Conservation (phyloP, 164 flowering plant species). For the Santalum album region DNA sequence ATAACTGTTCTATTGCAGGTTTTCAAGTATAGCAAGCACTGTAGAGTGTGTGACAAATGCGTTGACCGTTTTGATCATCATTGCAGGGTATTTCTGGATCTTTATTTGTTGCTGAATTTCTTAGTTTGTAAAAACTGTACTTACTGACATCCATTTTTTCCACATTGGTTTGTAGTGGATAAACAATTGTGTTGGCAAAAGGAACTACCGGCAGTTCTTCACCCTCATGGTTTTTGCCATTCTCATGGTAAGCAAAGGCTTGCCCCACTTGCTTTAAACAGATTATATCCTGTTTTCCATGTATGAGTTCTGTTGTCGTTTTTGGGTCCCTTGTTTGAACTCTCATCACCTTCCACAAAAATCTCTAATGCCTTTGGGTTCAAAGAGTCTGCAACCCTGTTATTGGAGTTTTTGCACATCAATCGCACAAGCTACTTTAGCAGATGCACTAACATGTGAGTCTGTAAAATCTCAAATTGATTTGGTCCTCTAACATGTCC, state of each 20-base stretch:
- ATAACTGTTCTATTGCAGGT: slow-evolving; percentile 38
- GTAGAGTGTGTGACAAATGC: slow-evolving; percentile 98
- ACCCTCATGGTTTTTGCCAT: slow-evolving; percentile 83
- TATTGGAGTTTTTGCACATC: too few species aligned
- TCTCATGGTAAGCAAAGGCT: slow-evolving; percentile 66
- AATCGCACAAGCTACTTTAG: too few species aligned
- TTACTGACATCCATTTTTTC: slow-evolving; percentile 9
- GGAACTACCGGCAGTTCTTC: slow-evolving; percentile 83
- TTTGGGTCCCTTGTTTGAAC: neutral
- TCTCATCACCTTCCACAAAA: neutral
- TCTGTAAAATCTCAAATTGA: too few species aligned
- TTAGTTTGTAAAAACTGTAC: neutral
- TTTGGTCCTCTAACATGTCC: too few species aligned
- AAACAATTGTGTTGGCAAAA: slow-evolving; percentile 92
- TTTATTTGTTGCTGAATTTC: slow-evolving; percentile 5
- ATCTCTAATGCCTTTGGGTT: neutral
- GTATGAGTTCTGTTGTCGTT: too few species aligned
- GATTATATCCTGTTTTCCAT: too few species aligned
- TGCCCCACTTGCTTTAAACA: slow-evolving; percentile 11
- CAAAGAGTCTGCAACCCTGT: too few species aligned
- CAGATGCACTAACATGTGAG: too few species aligned
- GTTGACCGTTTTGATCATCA: slow-evolving; percentile 97
- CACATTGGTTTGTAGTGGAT: slow-evolving; percentile 72
- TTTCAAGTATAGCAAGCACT: slow-evolving; percentile 96
- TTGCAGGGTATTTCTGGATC: slow-evolving; percentile 67